Evolutionary conservation across 306 rosid genomes (phyloP).

Genomic region (Ceratonia siliqua): DNA sequence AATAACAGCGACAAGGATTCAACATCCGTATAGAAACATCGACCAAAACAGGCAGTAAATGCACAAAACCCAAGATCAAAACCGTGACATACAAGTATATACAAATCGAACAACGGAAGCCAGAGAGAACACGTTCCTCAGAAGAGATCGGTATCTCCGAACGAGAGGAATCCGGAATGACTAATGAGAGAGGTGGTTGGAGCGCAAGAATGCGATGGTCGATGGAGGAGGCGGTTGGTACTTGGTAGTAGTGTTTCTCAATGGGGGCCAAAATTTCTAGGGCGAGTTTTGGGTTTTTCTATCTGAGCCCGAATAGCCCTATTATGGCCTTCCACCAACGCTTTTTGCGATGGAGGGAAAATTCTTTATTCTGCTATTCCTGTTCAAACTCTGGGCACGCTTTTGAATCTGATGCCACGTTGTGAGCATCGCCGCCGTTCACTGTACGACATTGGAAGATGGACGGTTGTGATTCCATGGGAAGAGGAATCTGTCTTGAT

Average conservation of each 20-base stretch:
- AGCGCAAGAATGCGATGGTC: too few species aligned
- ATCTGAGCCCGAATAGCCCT: neutral
- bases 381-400: neutral
- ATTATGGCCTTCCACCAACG: accelerated
- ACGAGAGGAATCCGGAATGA: too few species aligned
- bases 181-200: neutral
- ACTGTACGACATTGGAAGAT: neutral
- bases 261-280: neutral
- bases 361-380: neutral
- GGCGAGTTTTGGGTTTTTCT: neutral
- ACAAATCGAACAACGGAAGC: too few species aligned
- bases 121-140: too few species aligned
- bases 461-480: neutral
- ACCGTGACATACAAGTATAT: too few species aligned
- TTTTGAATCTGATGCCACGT: neutral
- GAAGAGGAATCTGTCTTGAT: too few species aligned
- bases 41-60: too few species aligned
- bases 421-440: neutral
- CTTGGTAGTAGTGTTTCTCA: too few species aligned
- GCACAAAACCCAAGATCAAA: too few species aligned
- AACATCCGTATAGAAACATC: too few species aligned
- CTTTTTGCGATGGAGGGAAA: neutral
- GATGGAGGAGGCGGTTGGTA: too few species aligned
- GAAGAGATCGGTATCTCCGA: neutral
- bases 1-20: too few species aligned